These are phyloP conservation scores for Tuber umbilicatum DNA, from an alignment of 495 filamentous ascomycete genomes.

Conservation along the genomic window DNA sequence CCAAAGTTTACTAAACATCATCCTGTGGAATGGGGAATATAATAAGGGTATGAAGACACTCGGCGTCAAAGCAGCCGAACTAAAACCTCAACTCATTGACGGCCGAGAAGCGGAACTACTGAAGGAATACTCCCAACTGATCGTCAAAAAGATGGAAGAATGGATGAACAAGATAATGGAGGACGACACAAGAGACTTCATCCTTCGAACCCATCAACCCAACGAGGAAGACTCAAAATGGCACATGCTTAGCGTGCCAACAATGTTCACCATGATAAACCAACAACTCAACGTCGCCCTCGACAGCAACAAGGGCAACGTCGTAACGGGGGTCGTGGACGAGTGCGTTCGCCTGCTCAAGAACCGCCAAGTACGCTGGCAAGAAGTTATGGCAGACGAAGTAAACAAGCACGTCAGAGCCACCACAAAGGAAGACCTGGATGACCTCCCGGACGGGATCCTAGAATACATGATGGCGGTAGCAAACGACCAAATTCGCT, in stretches of 20 bases:
- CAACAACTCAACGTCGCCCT: constrained; percentile 79
- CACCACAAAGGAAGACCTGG: constrained; percentile 50
- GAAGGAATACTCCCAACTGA: constrained; percentile 85
- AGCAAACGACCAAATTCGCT: constrained; percentile 96
- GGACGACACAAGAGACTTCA: constrained; percentile 71
- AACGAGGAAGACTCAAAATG: constrained; percentile 58
- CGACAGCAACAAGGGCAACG: constrained; percentile 72
- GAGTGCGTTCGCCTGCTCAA: constrained; percentile 85
- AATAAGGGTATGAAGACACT: constrained; percentile 91
- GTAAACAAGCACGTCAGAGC: constrained; percentile 59
- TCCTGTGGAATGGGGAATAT: constrained; percentile 93
- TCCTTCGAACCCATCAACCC: constrained; percentile 62
- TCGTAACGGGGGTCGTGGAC: constrained; percentile 87
- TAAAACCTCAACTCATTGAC: constrained; percentile 77
- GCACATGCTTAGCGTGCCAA: constrained; percentile 44
- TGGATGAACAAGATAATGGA: constrained; percentile 91
- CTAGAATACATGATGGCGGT: constrained; percentile 91
- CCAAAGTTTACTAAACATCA: constrained; percentile 58
- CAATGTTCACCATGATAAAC: constrained; percentile 93
- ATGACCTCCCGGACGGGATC: constrained; percentile 42
- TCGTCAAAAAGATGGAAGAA: constrained; percentile 89
- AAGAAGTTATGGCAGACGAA: constrained; percentile 82
- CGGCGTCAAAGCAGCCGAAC: constrained; percentile 63
- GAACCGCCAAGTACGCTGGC: constrained; percentile 72
- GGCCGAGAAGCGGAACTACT: constrained; percentile 81